Conservation (phyloP, 2,329 filamentous ascomycete species). For the Penicillium sp. region DNA sequence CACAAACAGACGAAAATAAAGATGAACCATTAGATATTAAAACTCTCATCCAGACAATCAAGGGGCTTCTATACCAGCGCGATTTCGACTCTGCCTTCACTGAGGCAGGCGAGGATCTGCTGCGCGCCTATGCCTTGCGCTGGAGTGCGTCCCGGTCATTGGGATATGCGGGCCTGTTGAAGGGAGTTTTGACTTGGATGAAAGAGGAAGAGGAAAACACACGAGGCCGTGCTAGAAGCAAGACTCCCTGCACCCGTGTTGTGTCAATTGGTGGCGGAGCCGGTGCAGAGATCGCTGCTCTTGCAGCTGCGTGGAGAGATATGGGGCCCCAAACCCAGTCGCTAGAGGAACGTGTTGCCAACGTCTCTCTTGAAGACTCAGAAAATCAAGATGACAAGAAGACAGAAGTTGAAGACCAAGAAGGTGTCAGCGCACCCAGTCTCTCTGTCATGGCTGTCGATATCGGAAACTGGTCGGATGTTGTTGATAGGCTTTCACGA, state of each 20-base stretch:
- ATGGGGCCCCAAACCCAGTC: conserved; percentile 21
- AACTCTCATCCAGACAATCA: conserved; percentile 72
- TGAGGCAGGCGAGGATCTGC: conserved; percentile 60
- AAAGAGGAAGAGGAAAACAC: not conserved
- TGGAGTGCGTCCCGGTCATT: conserved; percentile 88
- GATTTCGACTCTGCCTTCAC: conserved; percentile 79
- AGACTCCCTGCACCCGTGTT: conserved; percentile 31
- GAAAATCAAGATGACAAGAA: not conserved
- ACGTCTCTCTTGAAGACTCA: conserved; percentile 17
- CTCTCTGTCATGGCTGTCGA: conserved; percentile 68
- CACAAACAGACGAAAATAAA: conserved; percentile 6
- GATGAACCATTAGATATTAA: conserved; percentile 38
- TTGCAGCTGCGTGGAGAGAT: conserved; percentile 54
- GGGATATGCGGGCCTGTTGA: conserved; percentile 68
- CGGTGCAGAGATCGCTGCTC: conserved; percentile 64
- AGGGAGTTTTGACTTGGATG: conserved; percentile 32
- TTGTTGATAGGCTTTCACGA: conserved; percentile 58
- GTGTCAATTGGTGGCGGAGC: conserved; percentile 64
- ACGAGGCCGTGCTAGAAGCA: not conserved
- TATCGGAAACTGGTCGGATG: conserved; percentile 71
- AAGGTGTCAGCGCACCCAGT: not conserved
- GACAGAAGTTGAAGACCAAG: not conserved
- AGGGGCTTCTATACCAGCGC: conserved; percentile 78
- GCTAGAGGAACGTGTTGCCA: conserved; percentile 15
- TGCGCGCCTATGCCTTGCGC: conserved; percentile 80